These are phyloP conservation scores for Apiospora malaysiana DNA, from an alignment of 2,329 filamentous ascomycete species.

Conservation along the genomic window DNA sequence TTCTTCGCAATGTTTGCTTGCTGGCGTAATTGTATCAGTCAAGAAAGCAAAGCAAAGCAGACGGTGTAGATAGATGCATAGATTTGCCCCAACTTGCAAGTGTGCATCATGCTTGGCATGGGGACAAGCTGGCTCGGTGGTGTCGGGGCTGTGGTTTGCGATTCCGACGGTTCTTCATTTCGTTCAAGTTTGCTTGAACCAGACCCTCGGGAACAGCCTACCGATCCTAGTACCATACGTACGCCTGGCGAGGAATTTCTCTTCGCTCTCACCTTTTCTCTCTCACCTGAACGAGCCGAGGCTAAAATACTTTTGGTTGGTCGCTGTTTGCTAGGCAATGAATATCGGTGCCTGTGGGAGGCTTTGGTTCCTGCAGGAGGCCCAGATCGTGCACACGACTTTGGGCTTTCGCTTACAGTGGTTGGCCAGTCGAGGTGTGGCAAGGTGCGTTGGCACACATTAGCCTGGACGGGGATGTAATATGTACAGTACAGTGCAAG, in stretches of 20 bases:
- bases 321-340: background rate
- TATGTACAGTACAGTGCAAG: background rate
- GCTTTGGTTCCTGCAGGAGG: slow-evolving; percentile 11
- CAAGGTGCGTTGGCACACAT: slow-evolving; percentile 5
- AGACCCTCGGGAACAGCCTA: slow-evolving; percentile 15
- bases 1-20: background rate
- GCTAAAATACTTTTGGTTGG: background rate
- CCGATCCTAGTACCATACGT: background rate
- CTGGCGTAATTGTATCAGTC: background rate
- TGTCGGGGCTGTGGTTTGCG: background rate
- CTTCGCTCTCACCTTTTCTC: background rate
- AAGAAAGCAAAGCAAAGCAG: background rate
- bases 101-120: too few species aligned
- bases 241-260: background rate
- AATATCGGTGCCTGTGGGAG: slow-evolving; percentile 1
- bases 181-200: slow-evolving; percentile 15
- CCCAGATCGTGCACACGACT: background rate
- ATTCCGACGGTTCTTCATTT: background rate
- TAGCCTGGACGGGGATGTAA: slow-evolving; percentile 6
- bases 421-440: slow-evolving; percentile 2
- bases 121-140: background rate
- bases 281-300: slow-evolving; percentile 8
- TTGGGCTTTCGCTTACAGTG: slow-evolving; percentile 2
- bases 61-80: background rate
- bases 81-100: background rate